Evolutionary conservation across 1,139 yeast genomes (phyloP), one percentile per base, ranked within the genome.

Genomic region (Pichia sp.): DNA sequence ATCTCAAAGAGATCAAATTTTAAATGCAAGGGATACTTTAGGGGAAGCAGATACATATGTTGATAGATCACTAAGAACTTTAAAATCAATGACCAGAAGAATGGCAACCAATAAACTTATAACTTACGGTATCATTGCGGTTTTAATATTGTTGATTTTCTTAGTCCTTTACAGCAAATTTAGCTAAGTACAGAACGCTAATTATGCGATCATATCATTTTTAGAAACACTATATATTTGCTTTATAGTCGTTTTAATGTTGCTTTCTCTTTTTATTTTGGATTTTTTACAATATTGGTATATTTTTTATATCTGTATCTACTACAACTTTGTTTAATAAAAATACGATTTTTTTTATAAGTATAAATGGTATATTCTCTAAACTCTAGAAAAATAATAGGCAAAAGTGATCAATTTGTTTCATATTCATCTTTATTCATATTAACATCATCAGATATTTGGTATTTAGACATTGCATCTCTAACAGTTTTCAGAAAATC

Each of bases 61-160:
- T 40, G 98, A 91, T 62, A 80, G 83, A 59, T 81, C 94, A 41
- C 76, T 93, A 46, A 76, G 84, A 46, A 93, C 98, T 1, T 68
- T 93, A 56, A 80, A 87, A 55, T 74, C 87, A 19, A 93, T 93
- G 98, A 83, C 96, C 24, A 74, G 97, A 62, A 69, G 98, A 56
- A 73, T 91, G 70, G 89, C 94, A n/a, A 94, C 97, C 5, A 93
- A 93, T 64, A 83, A 88, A 62, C 73, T 89, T 53, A 86, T 93
- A 48, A 88, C 95, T 45, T 87, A 88, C 55, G 95, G 95, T n/a
- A 91, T 93, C 45, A 91, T 93, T 46, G 95, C 85, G 2, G 89
- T 91, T 14, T 73, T 93, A 56, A 78, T 91, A 6, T 60, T 91
- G 43, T 72, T 93, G 55, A 93, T 93, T 43, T 68, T 91, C 49